A percentile compares a stretch with the other conserved stretches of the same genome.
These are phyloP conservation scores for Ampelomyces quisqualis DNA, from an alignment of 2,329 filamentous ascomycete genomes.

Conservation along the genomic window DNA sequence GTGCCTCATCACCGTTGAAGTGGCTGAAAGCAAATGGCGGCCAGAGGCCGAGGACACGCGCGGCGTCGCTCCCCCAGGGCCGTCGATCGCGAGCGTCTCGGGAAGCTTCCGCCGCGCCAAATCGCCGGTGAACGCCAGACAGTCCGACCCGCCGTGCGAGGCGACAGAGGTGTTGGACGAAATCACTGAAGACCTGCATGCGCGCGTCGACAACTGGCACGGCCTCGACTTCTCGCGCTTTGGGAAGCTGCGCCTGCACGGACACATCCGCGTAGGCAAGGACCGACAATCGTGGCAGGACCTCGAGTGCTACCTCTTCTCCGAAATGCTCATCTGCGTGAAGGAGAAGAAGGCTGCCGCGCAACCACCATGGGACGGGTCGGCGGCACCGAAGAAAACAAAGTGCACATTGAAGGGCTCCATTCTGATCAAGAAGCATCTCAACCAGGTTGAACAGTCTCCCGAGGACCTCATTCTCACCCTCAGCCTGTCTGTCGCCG, in stretches of 20 bases:
- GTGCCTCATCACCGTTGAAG: constrained; percentile 90
- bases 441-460: constrained; percentile 79
- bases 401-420: constrained; percentile 93
- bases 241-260: constrained; percentile 86
- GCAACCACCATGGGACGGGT: constrained; percentile 66
- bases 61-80: constrained; percentile 51
- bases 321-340: constrained; percentile 98
- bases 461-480: constrained; percentile 81
- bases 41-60: constrained; percentile 78
- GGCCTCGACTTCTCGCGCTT: constrained; percentile 92
- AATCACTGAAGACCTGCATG: constrained; percentile 80
- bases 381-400: constrained; percentile 59
- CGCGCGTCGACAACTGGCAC: constrained; percentile 97
- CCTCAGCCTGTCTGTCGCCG: constrained; percentile 83
- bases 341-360: constrained; percentile 82
- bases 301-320: constrained; percentile 93
- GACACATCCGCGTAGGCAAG: constrained; percentile 89
- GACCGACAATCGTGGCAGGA: constrained; percentile 97
- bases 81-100: constrained; percentile 51
- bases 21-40: constrained; percentile 88
- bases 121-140: constrained; percentile 58
- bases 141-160: constrained; percentile 62
- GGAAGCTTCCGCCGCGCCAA: constrained; percentile 52
- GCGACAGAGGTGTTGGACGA: constrained; percentile 75
- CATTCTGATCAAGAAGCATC: constrained; percentile 96